Evolutionary conservation across 2,329 filamentous ascomycete species (phyloP), one percentile per base, ranked within the genome.

Genomic region (Neurospora sp.): DNA sequence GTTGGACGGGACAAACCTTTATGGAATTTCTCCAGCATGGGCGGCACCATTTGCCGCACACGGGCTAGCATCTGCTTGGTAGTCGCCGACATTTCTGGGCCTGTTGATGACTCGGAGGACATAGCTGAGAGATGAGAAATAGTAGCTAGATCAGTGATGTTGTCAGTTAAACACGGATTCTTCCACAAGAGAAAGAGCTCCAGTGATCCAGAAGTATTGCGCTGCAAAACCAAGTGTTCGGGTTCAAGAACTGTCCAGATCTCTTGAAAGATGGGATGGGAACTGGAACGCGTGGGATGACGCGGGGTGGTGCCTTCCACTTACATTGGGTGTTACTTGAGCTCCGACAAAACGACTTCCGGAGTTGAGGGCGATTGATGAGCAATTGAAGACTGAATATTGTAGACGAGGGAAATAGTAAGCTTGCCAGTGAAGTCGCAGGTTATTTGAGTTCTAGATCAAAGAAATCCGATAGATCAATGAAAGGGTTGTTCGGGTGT

Each of bases 1-100:
- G 10, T 9, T 17, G 4, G 28, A 5, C 15, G 33, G 70, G 13
- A 74, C 81, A 67, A 78, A 93, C 95, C 96, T 86, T 99, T 99
- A 82, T 98, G 96, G 79, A 98, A 98, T 78, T 88, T 92, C 78
- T 96, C 92, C 69, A 97, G 87, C 93, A 99, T 93, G 11, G 96
- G 96, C 73, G 96, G 96, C 71, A 99, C 88, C 84, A 99, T 91
- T 79, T 91, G 93, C 85, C 91, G 91, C 77, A 94, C 93, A 81
- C 92, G 95, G 74, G 84, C 82, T 70, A 99, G 84, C 68, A 97
- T 83, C 75, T 91, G 89, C 80, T 89, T 92, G 28, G 93, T 93
- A 36, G 89, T 83, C 73, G 87, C 81, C 72, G 91, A 90, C 86
- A 93, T 91, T 23, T 84, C 80, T 66, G 79, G 52, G 52, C 52